phyloP scores from a whole-genome alignment of 2,329 filamentous ascomycete species.

The Apiospora phragmitis region DNA sequence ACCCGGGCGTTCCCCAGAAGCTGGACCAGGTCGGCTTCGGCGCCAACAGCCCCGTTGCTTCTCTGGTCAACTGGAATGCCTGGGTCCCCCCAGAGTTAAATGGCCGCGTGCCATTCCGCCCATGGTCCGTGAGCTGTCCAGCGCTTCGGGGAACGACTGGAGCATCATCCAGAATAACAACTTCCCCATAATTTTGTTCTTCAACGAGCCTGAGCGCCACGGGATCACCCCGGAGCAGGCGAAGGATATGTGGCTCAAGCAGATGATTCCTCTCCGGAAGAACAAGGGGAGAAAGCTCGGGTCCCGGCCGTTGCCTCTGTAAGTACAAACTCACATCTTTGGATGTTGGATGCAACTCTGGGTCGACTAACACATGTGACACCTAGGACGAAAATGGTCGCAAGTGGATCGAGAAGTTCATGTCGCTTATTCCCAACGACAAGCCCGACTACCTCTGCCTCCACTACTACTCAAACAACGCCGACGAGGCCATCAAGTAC shows the following conservation, averaged over 20 bases:
- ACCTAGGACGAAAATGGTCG: slow-evolving; percentile 23
- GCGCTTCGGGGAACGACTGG: slow-evolving; percentile 13
- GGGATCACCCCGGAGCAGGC: slow-evolving; percentile 4
- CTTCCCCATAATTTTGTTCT: slow-evolving; percentile 3
- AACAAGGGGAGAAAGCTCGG: slow-evolving; percentile 28
- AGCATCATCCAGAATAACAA: slow-evolving; percentile 22
- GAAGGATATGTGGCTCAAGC: not conserved
- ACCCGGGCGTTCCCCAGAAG: slow-evolving; percentile 29
- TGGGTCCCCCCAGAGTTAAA: slow-evolving; percentile 39
- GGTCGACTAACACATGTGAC: not conserved
- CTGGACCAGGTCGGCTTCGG: slow-evolving; percentile 38
- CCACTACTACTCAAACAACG: slow-evolving; percentile 12
- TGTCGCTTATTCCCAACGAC: not conserved
- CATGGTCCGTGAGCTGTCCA: slow-evolving; percentile 7
- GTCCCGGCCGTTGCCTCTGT: slow-evolving; percentile 6
- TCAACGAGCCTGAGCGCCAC: slow-evolving; percentile 13
- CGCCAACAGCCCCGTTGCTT: slow-evolving; percentile 32
- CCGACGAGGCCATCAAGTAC: slow-evolving; percentile 10
- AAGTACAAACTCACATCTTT: not conserved
- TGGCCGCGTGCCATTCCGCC: slow-evolving; percentile 35
- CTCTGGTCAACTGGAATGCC: slow-evolving; percentile 42
- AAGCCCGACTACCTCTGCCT: slow-evolving; percentile 10
- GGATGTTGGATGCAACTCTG: too few species aligned
- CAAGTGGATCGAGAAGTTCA: slow-evolving; percentile 17
- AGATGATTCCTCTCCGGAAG: slow-evolving; percentile 16